These are phyloP conservation scores for Fusarium agapanthi DNA, from an alignment of 2,329 filamentous ascomycete species.

Conservation along the genomic window DNA sequence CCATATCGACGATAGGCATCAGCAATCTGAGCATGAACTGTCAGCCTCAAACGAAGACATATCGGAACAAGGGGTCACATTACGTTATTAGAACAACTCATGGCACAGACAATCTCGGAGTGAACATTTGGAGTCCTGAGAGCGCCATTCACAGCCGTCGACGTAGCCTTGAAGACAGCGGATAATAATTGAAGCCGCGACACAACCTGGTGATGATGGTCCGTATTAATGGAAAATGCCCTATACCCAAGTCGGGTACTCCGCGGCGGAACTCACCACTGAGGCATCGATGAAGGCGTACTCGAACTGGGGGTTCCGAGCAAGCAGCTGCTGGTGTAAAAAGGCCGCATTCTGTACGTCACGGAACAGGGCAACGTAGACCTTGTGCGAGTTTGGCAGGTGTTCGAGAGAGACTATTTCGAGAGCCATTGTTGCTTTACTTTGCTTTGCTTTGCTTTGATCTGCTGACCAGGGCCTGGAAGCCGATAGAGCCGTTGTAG, in stretches of 20 bases:
- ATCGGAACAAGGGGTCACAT: not conserved
- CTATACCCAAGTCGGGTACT: conserved; percentile 16
- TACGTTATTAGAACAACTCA: conserved; percentile 87
- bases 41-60: conserved; percentile 3
- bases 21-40: conserved; percentile 70
- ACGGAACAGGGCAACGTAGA: conserved; percentile 80
- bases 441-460: not conserved
- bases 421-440: conserved; percentile 56
- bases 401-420: conserved; percentile 80
- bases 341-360: conserved; percentile 80
- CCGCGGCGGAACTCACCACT: conserved; percentile 62
- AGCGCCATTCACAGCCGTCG: conserved; percentile 65
- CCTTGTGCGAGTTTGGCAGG: conserved; percentile 70
- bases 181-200: conserved; percentile 78
- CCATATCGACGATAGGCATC: conserved; percentile 92
- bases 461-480: not conserved
- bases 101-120: conserved; percentile 83
- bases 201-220: conserved; percentile 62
- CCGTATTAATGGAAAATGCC: conserved; percentile 11
- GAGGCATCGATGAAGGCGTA: conserved; percentile 93
- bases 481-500: conserved; percentile 15
- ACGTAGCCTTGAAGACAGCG: conserved; percentile 80
- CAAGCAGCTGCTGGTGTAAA: conserved; percentile 84
- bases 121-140: conserved; percentile 87
- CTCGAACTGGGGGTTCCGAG: conserved; percentile 84